These are phyloP conservation scores for Hyphopichia khmerensis DNA, from an alignment of 1,139 yeast genomes.

Conservation along the genomic window DNA sequence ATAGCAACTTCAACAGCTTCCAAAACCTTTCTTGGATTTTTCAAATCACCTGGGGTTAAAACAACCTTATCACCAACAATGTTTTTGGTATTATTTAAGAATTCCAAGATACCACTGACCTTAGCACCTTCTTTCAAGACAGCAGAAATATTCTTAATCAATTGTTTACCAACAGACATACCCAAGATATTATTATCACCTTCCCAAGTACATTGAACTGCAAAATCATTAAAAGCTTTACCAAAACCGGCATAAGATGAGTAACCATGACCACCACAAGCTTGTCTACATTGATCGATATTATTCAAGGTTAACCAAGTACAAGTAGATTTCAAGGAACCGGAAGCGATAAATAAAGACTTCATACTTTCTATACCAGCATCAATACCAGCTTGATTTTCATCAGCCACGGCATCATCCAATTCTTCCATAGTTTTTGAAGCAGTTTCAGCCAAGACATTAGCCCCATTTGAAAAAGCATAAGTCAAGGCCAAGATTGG, in stretches of 20 bases:
- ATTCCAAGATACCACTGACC: constrained; percentile 44
- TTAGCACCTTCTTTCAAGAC: constrained; percentile 28
- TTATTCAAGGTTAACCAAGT: constrained; percentile 82
- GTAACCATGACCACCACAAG: constrained; percentile 98
- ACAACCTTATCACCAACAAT: constrained; percentile 29
- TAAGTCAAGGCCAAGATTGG: constrained; percentile 82
- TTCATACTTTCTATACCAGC: constrained; percentile 64
- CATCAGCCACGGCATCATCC: constrained; percentile 50
- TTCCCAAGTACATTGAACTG: constrained; percentile 97
- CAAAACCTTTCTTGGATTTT: constrained; percentile 24
- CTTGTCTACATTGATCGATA: constrained; percentile 87
- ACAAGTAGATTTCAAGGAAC: constrained; percentile 83
- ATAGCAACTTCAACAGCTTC: constrained; percentile 44
- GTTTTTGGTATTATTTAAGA: constrained; percentile 37
- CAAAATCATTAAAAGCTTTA: constrained; percentile 88
- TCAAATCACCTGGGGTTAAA: constrained; percentile 36
- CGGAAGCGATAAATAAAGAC: constrained; percentile 80
- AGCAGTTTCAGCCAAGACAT: constrained; percentile 57
- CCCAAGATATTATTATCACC: constrained; percentile 91
- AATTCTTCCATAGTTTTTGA: constrained; percentile 52
- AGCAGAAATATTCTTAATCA: constrained; percentile 53
- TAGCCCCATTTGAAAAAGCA: constrained; percentile 74
- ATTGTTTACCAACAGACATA: constrained; percentile 78
- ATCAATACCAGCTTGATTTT: constrained; percentile 40
- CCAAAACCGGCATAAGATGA: constrained; percentile 89